Evolutionary conservation across 768 basidiomycete genomes (phyloP).

Genomic region (Pleurotus tuoliensis): DNA sequence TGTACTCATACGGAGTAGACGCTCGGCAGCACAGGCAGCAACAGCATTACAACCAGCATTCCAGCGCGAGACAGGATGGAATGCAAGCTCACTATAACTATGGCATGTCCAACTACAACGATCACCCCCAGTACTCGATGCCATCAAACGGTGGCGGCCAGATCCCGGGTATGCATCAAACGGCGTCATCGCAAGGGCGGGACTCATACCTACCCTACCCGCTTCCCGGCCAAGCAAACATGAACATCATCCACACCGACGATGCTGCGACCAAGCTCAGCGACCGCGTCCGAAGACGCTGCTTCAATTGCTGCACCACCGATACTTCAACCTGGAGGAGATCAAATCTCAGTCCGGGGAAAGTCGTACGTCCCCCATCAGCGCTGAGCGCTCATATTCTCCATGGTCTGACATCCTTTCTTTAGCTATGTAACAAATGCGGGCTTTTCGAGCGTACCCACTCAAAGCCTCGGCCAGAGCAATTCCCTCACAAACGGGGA

Average conservation of each 20-base stretch:
- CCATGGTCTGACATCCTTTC: neutral
- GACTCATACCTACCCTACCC: conserved; percentile 27
- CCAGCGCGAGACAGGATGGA: neutral
- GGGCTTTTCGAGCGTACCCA: conserved; percentile 81
- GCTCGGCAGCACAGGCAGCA: conserved; percentile 29
- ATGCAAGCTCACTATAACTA: conserved; percentile 1
- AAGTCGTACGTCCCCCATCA: conserved; percentile 48
- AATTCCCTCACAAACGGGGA: conserved; percentile 77
- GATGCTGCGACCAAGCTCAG: conserved; percentile 79
- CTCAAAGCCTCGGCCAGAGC: conserved; percentile 72
- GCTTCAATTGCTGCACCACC: conserved; percentile 84
- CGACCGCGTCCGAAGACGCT: conserved; percentile 70
- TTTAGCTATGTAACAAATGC: conserved; percentile 64
- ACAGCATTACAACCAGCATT: conserved; percentile 14
- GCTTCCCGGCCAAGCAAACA: conserved; percentile 26
- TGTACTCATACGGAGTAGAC: conserved; percentile 27
- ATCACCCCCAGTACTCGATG: conserved; percentile 15
- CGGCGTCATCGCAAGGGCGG: conserved; percentile 6
- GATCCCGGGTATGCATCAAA: neutral
- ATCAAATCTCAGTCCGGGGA: conserved; percentile 74
- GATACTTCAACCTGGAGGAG: conserved; percentile 82
- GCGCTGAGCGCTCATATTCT: conserved; percentile 21
- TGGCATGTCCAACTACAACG: conserved; percentile 8
- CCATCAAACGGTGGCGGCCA: neutral
- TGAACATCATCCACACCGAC: conserved; percentile 53